Evolutionary conservation across 169 alveolate genomes (phyloP).

Genomic region (Plasmodium ovale): DNA sequence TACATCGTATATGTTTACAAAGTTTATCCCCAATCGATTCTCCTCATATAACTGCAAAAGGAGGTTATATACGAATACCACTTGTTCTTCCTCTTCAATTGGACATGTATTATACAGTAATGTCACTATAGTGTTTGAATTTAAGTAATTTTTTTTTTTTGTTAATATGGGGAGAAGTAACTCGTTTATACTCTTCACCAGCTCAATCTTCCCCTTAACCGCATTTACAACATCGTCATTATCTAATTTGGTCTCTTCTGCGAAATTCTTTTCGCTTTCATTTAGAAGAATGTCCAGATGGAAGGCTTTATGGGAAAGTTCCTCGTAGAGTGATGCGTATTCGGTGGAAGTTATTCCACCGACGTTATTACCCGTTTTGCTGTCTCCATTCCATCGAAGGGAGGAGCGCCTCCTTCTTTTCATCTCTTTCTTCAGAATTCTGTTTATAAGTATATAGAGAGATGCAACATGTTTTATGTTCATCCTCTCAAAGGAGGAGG

Average conservation of each 20-base stretch:
- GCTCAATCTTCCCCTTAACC: not conserved
- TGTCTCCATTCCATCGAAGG: not conserved
- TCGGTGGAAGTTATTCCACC: too few species aligned
- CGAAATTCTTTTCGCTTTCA: not conserved
- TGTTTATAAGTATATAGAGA: constrained; percentile 37
- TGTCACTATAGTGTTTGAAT: constrained; percentile 26
- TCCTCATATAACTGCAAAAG: constrained; percentile 44
- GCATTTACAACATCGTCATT: not conserved
- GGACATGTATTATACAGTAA: constrained; percentile 59
- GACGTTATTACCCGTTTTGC: too few species aligned
- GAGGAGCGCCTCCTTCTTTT: not conserved
- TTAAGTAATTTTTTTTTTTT: constrained; percentile 41
- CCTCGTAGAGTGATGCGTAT: too few species aligned
- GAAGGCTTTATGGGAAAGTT: too few species aligned
- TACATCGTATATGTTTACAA: constrained; percentile 6
- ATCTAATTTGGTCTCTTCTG: not conserved
- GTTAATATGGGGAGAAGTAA: not conserved
- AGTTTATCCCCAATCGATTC: constrained; percentile 10
- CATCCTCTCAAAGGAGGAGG: constrained; percentile 17
- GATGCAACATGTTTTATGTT: constrained; percentile 38
- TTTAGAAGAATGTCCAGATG: not conserved
- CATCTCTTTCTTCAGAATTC: constrained; percentile 11
- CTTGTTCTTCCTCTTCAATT: constrained; percentile 11
- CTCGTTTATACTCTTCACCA: constrained; percentile 21
- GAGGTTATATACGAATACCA: not conserved